Base-by-base conservation (phyloP, 805 yeast species). In the Candida schatavii region DNA sequence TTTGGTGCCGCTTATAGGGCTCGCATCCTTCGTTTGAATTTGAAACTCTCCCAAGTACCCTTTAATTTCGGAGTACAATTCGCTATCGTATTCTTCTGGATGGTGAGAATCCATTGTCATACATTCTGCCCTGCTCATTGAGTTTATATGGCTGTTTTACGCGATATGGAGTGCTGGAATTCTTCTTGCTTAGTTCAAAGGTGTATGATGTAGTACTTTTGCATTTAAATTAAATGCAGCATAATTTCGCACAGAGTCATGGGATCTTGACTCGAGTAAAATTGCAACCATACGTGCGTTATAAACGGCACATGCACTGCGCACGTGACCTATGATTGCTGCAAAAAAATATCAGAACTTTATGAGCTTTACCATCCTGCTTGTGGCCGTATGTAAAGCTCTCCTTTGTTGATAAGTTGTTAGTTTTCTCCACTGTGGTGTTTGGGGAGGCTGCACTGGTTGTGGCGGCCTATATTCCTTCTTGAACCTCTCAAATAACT, bases 31-130 rank as follows among this genome's bases (percentile, higher is more conserved):
- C 5, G 18, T 28, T 17, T 13, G 43, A 17, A 53, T 47, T 38
- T 55, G 59, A 43, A 61, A 61, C 34, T 51, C 51, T 18, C 50
- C 43, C 36, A 61, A 46, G 37, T 52, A 55, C 27, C 49, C 46
- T 11, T 47, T 38, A 32, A 61, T 54, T 14, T 51, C 56, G 2
- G 51, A 48, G 35, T 49, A 49, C 27, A 46, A 43, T 17, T 45
- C 39, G 29, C 47, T 23, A 20, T 46, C 47, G 19, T 44, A 40
- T 26, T 44, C 46, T 31, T 40, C 39, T 15, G 47, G 40, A 21
- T 47, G 27, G 27, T 23, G 27, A 7, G 7, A 11, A 23, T 23
- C 27, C 27, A 23, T 23, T 7, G 27, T 23, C 27, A 23, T 7
- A 23, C 27, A 23, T 23, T 23, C 27, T 23, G 11, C 10, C 27